These are phyloP conservation scores for Penicillium hesseltinei DNA, from an alignment of 2,329 filamentous ascomycete genomes.

Conservation along the genomic window DNA sequence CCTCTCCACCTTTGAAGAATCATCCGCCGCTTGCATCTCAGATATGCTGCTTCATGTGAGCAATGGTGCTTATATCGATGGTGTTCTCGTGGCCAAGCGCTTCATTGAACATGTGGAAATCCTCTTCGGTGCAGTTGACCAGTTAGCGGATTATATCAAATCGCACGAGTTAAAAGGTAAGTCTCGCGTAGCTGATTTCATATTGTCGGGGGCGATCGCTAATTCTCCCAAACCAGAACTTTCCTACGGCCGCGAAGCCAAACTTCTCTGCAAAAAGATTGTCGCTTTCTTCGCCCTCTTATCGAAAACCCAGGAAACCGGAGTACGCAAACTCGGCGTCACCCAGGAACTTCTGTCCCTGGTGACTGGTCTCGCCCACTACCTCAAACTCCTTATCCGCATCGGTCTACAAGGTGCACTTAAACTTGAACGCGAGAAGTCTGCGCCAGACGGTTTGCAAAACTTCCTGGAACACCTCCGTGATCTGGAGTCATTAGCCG, in stretches of 20 bases:
- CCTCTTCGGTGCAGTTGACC: slow-evolving; percentile 83
- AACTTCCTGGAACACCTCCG: slow-evolving; percentile 80
- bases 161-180: slow-evolving; percentile 71
- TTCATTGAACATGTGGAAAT: slow-evolving; percentile 97
- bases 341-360: slow-evolving; percentile 97
- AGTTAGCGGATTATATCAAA: slow-evolving; percentile 72
- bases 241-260: slow-evolving; percentile 92
- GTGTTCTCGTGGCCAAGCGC: slow-evolving; percentile 88
- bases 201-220: slow-evolving; percentile 23
- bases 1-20: slow-evolving; percentile 93
- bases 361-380: slow-evolving; percentile 93
- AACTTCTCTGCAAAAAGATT: slow-evolving; percentile 98
- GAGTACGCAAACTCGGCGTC: slow-evolving; percentile 86
- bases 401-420: slow-evolving; percentile 94
- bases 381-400: slow-evolving; percentile 93
- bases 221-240: slow-evolving; percentile 57
- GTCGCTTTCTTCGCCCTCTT: slow-evolving; percentile 95
- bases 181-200: slow-evolving; percentile 21
- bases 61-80: slow-evolving; percentile 94
- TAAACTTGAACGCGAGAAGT: slow-evolving; percentile 82
- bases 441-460: slow-evolving; percentile 71
- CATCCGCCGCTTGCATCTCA: slow-evolving; percentile 94
- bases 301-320: slow-evolving; percentile 89
- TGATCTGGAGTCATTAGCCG: slow-evolving; percentile 74
- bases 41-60: slow-evolving; percentile 99